Evolutionary conservation across 2,329 filamentous ascomycete species (phyloP).

Genomic region (Aureobasidium sp.): DNA sequence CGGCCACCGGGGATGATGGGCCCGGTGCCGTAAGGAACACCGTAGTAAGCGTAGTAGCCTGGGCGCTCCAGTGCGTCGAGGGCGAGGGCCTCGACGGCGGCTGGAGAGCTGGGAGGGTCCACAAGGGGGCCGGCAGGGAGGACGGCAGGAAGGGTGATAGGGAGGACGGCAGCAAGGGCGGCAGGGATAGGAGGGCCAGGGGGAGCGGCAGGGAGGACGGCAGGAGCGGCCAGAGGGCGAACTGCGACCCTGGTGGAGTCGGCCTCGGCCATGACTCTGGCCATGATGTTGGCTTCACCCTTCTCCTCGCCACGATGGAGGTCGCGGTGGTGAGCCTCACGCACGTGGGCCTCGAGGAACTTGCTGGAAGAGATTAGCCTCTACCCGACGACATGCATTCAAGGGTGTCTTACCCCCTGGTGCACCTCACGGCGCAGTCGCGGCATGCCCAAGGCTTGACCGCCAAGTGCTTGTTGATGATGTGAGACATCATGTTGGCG

Average conservation of each 20-base stretch:
- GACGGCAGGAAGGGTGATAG: no score
- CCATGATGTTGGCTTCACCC: not conserved
- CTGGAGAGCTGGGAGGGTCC: not conserved
- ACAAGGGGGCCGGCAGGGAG: not conserved
- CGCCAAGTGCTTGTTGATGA: not conserved
- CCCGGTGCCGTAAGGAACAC: not conserved
- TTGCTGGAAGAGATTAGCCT: not conserved
- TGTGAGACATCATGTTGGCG: not conserved
- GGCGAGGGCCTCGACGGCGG: not conserved
- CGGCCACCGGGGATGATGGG: not conserved
- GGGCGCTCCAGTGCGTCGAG: not conserved
- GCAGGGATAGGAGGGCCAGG: no score
- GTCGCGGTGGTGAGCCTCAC: not conserved
- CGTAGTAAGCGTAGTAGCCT: not conserved
- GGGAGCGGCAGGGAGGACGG: not conserved
- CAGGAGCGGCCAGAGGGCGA: no score
- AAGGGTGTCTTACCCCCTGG: not conserved
- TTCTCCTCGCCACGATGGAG: not conserved
- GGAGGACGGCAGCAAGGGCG: no score
- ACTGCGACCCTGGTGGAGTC: not conserved
- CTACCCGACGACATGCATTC: not conserved
- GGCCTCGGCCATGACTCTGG: not conserved
- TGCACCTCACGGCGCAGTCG: not conserved
- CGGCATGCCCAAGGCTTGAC: not conserved
- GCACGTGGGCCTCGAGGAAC: not conserved